Base-by-base conservation (phyloP, 768 basidiomycete species). In the Albatrellus ellisii region DNA sequence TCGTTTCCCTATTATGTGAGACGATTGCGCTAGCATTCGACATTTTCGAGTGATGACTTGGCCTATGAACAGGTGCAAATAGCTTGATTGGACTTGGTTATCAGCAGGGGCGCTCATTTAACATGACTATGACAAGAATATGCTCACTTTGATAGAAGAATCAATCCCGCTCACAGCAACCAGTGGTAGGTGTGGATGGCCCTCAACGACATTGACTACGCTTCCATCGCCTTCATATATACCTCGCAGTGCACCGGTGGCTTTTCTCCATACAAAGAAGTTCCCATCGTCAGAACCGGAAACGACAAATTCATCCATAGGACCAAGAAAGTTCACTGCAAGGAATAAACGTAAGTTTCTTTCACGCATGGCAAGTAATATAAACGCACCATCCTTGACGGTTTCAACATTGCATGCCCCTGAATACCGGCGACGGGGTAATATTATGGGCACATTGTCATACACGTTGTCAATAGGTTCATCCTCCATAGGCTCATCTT, bases 141-240 rank as follows among this genome's bases (percentile, higher is more conserved):
- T 15, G 41, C 61, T 46, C 44, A 83, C 84, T 69, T 94, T 92
- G 36, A 91, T 71, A 8, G 85, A 86, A 9, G 68, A 63, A 53
- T 92, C 90, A 37, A 94, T 90, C 1, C 90, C 90, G 55, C 81
- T 85, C 33, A 83, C 78, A 3, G 88, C 87, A n/a, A 89, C 56
- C 17, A 92, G 59, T 0, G 89, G 88, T 12, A 90, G 61, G 32
- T 74, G 68, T 0, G 89, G 67, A 50, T 92, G 87, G 1, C 75
- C 76, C 59, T 91, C 88, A 40, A 94, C 73, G 52, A 83, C 83
- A 55, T 92, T 94, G 12, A 91, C 89, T 2, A 90, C 74, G 39
- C 62, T 69, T 18, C 70, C 67, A 51, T 94, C 89, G 26, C 88
- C 89, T 63, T 91, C 85, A 50, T 85, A 77, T 34, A 94, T 76